Evolutionary conservation across 2,329 filamentous ascomycete species (phyloP), one percentile per base, ranked within the genome.

Genomic region (Ophiocordyceps camponoti-rufipedis): DNA sequence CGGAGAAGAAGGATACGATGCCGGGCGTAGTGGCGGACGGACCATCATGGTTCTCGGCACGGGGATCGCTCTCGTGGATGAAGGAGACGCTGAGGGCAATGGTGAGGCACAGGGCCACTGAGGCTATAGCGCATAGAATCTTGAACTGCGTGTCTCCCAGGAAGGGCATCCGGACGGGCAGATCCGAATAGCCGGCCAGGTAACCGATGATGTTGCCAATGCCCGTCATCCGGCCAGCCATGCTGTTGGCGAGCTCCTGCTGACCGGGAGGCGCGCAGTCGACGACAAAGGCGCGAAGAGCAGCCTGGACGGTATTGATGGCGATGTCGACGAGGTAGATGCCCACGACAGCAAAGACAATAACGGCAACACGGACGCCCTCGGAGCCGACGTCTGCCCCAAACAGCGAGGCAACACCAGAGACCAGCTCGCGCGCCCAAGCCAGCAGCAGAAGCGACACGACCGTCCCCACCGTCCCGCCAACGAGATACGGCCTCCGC

Each of bases 221-320:
- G 23, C 89, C 89, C 11, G 80, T 82, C 47, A 89, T 75, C 44
- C 89, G 78, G 56, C 85, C 88, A 18, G 89, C 86, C 88, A 93
- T 95, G 39, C 89, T 82, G 63, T 96, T 96, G 46, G 88, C 89
- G 35, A 81, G 72, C 62, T 94, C 88, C 65, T 96, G 89, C 60
- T 96, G 89, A 56, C 95, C 88, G 1, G 85, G 77, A 0, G 91
- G 91, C 0, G 85, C 84, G 56, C 87, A 89, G 58, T 96, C 89
- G 23, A 95, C 84, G 46, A 96, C 94, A 58, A 93, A 94, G 23
- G 88, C 86, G 51, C 88, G 76, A 56, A 95, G 84, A 5, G 80
- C 84, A 43, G 91, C 89, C 72, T 96, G 89, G 32, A 96, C 85
- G 74, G 88, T 91, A 63, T 96, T 96, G 66, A 96, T 91, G 55